Percentiles rank a stretch among this genome's conserved stretches.
phyloP scores from a whole-genome alignment of 306 rosid species.

The Prunus mongolica region DNA sequence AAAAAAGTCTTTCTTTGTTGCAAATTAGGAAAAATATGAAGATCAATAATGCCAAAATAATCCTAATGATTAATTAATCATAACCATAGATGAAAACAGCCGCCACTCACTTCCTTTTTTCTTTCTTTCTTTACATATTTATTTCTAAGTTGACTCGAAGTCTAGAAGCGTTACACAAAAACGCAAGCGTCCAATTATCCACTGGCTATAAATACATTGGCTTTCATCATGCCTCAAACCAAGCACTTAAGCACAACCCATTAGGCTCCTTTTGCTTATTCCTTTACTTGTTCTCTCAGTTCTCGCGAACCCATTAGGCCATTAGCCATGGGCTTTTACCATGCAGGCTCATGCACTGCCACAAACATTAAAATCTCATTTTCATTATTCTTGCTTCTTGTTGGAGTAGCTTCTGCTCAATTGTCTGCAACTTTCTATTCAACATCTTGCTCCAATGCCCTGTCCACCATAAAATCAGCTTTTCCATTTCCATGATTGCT shows the following conservation, averaged over 20 bases:
- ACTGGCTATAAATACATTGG: neutral
- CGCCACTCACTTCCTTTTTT: neutral
- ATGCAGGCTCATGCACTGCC: neutral
- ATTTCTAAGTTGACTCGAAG: neutral
- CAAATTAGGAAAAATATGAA: too few species aligned
- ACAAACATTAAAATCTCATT: neutral
- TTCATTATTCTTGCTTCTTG: slow-evolving; percentile 3
- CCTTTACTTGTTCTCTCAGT: neutral
- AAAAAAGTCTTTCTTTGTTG: too few species aligned
- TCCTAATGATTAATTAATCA: neutral
- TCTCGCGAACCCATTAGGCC: neutral
- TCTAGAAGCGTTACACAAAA: neutral
- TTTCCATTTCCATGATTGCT: slow-evolving; percentile 74
- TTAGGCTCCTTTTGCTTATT: neutral
- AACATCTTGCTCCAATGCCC: slow-evolving; percentile 48
- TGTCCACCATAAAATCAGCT: slow-evolving; percentile 44
- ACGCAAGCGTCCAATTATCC: neutral
- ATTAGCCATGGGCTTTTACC: neutral
- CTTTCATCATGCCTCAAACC: neutral
- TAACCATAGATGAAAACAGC: neutral
- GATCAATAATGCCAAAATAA: too few species aligned
- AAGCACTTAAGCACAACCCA: neutral
- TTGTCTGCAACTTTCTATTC: slow-evolving; percentile 48
- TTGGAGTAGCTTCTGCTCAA: slow-evolving; percentile 38
- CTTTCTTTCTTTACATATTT: neutral